These are phyloP conservation scores for Mortierella alpina DNA, from an alignment of 192 early-diverging fungal species.

Conservation along the genomic window DNA sequence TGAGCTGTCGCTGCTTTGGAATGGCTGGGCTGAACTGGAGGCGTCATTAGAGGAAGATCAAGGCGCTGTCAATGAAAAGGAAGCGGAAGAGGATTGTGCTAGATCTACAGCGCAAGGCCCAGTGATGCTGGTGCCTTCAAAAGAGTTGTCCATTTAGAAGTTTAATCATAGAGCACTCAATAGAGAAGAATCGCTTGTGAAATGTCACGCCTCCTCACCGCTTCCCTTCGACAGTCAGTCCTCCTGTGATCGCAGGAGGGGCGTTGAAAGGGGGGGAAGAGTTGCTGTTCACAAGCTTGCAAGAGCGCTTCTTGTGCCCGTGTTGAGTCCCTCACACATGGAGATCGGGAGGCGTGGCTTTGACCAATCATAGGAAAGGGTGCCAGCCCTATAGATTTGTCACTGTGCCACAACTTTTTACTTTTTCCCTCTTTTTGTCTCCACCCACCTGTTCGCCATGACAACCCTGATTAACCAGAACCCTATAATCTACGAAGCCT, in stretches of 20 bases:
- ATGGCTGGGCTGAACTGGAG: constrained; percentile 44
- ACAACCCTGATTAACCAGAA: constrained; percentile 53
- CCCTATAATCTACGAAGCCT: constrained; percentile 53
- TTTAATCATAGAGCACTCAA: no score
- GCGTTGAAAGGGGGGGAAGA: no score
- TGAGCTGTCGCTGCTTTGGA: constrained; percentile 50
- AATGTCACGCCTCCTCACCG: no score
- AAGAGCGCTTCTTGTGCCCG: background rate
- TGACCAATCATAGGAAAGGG: no score
- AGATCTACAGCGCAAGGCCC: no score
- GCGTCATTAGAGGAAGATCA: background rate
- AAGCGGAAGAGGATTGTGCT: constrained; percentile 2
- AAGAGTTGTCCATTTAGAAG: no score
- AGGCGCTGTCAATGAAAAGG: background rate
- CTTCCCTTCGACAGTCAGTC: no score
- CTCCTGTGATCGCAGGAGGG: no score
- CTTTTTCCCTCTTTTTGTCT: background rate
- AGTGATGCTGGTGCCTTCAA: no score
- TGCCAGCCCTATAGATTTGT: background rate
- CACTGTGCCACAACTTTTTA: background rate
- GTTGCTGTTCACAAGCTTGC: background rate
- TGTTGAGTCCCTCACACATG: no score
- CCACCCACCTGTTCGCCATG: constrained; percentile 9
- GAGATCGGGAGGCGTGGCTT: no score
- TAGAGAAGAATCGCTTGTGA: no score